phyloP scores from a whole-genome alignment of 495 filamentous ascomycete species.

The Pyrenula aspistea region DNA sequence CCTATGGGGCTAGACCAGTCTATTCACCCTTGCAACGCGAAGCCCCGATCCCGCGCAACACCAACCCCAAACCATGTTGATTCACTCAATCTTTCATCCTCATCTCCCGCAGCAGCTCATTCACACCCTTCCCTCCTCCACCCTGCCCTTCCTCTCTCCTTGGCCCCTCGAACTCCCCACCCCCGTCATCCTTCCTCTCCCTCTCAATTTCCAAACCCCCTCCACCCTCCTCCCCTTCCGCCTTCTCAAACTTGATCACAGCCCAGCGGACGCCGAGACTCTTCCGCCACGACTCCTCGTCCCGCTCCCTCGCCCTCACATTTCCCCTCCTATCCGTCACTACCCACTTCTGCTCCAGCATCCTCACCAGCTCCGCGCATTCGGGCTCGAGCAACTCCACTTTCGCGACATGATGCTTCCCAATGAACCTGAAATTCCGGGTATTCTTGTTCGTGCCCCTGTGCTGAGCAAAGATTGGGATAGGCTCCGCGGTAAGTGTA shows the following conservation, averaged over 20 bases:
- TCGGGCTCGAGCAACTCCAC: neutral
- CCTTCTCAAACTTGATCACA: neutral
- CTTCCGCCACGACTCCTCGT: slow-evolving; percentile 18
- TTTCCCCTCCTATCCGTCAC: neutral
- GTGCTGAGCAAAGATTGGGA: neutral
- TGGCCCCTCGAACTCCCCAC: too few relatives aligned
- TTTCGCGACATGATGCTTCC: neutral
- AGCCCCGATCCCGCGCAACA: too few relatives aligned
- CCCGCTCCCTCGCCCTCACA: slow-evolving; percentile 7
- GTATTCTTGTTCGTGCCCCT: neutral
- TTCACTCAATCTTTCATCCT: neutral
- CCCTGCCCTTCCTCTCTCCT: too few relatives aligned
- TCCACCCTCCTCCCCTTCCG: neutral
- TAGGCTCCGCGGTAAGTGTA: neutral
- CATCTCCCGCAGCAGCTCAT: neutral
- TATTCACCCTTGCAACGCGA: too few relatives aligned
- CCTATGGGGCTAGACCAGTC: too few relatives aligned
- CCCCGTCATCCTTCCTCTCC: neutral
- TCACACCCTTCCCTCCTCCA: neutral
- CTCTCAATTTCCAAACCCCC: neutral
- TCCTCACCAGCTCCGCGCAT: neutral
- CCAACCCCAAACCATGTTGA: too few relatives aligned
- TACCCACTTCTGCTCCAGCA: neutral
- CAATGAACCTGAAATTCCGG: neutral
- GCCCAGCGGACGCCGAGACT: slow-evolving; percentile 14